phyloP scores from a whole-genome alignment of 805 yeast species.

The Brettanomyces nanus region DNA sequence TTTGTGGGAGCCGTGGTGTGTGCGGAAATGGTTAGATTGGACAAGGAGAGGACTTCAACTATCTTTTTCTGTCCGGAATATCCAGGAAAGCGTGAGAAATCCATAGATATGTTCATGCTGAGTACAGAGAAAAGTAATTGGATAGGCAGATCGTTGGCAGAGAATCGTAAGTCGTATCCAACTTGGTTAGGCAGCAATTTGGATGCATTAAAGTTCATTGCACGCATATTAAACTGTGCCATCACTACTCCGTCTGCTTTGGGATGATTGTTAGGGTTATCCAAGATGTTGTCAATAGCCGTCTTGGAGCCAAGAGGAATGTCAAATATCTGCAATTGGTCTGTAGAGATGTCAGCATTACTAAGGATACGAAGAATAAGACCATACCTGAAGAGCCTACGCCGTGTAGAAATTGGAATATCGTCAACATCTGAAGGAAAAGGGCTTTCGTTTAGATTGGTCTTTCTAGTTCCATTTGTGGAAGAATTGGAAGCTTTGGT shows the following conservation, averaged over 20 bases:
- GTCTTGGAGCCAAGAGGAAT: constrained; percentile 17
- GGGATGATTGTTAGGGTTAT: neutral
- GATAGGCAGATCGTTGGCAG: constrained; percentile 34
- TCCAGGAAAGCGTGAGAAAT: constrained; percentile 13
- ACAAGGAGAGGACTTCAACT: constrained; percentile 25
- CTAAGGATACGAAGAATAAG: constrained; percentile 15
- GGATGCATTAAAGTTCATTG: constrained; percentile 12
- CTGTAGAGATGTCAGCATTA: constrained; percentile 15
- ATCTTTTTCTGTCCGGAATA: constrained; percentile 8
- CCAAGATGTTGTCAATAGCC: constrained; percentile 7
- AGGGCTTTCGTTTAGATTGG: neutral
- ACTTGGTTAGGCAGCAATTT: constrained; percentile 22
- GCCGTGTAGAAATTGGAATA: too few relatives aligned
- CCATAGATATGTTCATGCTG: constrained; percentile 24
- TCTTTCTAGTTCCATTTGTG: neutral
- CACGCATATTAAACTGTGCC: constrained; percentile 10
- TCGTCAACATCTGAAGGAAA: neutral
- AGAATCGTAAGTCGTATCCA: constrained; percentile 38
- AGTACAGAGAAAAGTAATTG: constrained; percentile 31
- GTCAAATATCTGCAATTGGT: constrained; percentile 17
- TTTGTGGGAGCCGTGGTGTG: constrained; percentile 15
- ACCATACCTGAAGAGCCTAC: constrained; percentile 10
- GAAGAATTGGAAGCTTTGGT: neutral
- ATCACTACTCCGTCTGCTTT: constrained; percentile 10
- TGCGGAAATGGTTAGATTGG: constrained; percentile 16